Base-by-base conservation (phyloP, 805 yeast genomes). In the Blastobotrys attinorum region DNA sequence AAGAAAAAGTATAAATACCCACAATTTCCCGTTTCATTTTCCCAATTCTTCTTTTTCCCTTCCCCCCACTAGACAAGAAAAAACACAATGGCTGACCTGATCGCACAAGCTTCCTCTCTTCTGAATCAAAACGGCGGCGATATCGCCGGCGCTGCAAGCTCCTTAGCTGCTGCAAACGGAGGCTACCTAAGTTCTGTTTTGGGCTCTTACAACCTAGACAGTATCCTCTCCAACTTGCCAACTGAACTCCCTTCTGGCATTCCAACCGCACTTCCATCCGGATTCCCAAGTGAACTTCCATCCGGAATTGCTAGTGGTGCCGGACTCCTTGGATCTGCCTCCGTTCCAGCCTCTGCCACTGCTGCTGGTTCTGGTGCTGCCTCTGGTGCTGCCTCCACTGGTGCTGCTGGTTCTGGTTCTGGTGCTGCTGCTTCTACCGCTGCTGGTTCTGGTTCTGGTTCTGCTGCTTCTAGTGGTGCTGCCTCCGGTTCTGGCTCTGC, bases 31-130 rank as follows among this genome's bases (percentile, higher is more conserved):
- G n/a, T n/a, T n/a, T n/a, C n/a, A n/a, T n/a, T n/a, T n/a, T n/a
- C n/a, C n/a, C n/a, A n/a, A n/a, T n/a, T n/a, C n/a, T n/a, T n/a
- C n/a, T n/a, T n/a, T n/a, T n/a, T n/a, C n/a, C n/a, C n/a, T n/a
- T n/a, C n/a, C n/a, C n/a, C n/a, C n/a, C n/a, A n/a, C n/a, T n/a
- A n/a, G n/a, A n/a, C n/a, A n/a, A n/a, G n/a, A n/a, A n/a, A n/a
- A n/a, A n/a, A n/a, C n/a, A n/a, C n/a, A n/a, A n/a, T n/a, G n/a
- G n/a, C n/a, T n/a, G n/a, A n/a, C 8, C 31, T 25, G 13, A 13
- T 40, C 27, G 45, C 31, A 22, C 11, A 37, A 3, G 39, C 31
- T 11, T 21, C 45, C 27, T 22, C 39, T 16, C 22, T 22, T 35
- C 22, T 21, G 6, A 27, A 16, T 20, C 27, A 11, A 18, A 10